These are phyloP conservation scores for Acer yangbiense DNA, from an alignment of 345 rosid genomes.

Conservation along the genomic window DNA sequence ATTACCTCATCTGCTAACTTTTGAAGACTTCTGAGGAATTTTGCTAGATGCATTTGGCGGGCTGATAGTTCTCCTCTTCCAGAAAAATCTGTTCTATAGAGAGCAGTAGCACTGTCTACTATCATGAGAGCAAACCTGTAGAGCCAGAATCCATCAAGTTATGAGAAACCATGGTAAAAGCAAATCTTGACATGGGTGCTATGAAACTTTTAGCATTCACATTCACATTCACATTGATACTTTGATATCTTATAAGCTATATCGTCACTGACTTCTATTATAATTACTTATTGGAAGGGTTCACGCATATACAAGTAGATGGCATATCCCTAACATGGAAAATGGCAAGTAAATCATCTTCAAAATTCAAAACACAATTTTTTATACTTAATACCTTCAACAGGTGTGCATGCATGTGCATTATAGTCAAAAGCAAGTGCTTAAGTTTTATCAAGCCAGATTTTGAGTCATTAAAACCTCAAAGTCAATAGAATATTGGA, in stretches of 20 bases:
- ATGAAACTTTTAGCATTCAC: not conserved
- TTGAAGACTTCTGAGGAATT: conserved; percentile 94
- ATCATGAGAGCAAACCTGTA: conserved; percentile 91
- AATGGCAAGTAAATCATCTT: not conserved
- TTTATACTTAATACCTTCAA: not conserved
- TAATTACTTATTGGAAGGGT: not conserved
- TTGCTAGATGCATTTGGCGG: conserved; percentile 98
- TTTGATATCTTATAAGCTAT: not conserved
- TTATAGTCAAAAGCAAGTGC: not conserved
- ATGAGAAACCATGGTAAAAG: not conserved
- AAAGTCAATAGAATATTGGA: not conserved
- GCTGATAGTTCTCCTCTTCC: conserved; percentile 98
- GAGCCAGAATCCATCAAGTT: conserved; percentile 19
- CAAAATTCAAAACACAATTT: not conserved
- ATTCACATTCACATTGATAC: not conserved
- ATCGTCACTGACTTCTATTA: not conserved
- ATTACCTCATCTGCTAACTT: conserved; percentile 94
- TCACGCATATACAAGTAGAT: not conserved
- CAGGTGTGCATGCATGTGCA: not conserved
- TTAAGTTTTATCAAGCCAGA: not conserved
- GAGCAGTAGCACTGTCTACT: conserved; percentile 94
- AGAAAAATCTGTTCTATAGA: conserved; percentile 90
- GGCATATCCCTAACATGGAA: not conserved
- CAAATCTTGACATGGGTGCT: not conserved
- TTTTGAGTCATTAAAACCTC: not conserved